Percentiles rank a stretch among this genome's conserved stretches.
Conservation (phyloP, 805 yeast genomes). For the Wickerhamiella shivajii region DNA sequence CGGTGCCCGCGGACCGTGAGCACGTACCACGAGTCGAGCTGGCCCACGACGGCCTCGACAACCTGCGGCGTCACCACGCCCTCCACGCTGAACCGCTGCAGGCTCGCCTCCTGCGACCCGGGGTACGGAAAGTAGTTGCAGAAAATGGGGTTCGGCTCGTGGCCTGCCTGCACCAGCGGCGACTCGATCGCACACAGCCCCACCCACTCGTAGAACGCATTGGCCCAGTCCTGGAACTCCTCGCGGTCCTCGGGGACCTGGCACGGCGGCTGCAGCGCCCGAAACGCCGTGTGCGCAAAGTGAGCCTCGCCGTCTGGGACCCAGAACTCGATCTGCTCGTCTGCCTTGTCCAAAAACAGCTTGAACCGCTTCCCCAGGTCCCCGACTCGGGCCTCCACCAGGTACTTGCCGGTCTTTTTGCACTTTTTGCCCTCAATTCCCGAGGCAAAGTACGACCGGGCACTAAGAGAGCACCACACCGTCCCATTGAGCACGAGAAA, state of each 20-base stretch:
- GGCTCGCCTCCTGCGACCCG: neutral
- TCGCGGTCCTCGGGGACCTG: neutral
- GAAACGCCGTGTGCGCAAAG: neutral
- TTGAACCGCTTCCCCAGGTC: neutral
- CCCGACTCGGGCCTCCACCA: neutral
- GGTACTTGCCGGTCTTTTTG: neutral
- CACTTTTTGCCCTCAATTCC: conserved; percentile 2
- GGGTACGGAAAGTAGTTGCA: conserved; percentile 4
- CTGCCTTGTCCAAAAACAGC: conserved; percentile 1
- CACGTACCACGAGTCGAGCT: neutral
- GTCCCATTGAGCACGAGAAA: neutral
- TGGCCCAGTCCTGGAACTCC: conserved; percentile 6
- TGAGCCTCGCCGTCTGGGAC: neutral
- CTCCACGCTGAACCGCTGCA: neutral
- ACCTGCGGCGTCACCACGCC: conserved; percentile 5
- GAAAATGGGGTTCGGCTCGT: conserved; percentile 1
- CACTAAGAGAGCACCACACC: neutral
- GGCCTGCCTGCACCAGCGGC: neutral
- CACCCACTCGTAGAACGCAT: conserved; percentile 4
- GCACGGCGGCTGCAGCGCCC: conserved; percentile 2
- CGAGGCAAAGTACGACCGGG: conserved; percentile 1
- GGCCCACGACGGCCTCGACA: neutral
- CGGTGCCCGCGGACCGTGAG: conserved; percentile 1
- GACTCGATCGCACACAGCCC: neutral
- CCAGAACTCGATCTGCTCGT: neutral